A percentile compares a stretch with the other conserved stretches of the same genome.
Conservation (phyloP, 2,329 filamentous ascomycete species). For the Rutstroemia sp. region DNA sequence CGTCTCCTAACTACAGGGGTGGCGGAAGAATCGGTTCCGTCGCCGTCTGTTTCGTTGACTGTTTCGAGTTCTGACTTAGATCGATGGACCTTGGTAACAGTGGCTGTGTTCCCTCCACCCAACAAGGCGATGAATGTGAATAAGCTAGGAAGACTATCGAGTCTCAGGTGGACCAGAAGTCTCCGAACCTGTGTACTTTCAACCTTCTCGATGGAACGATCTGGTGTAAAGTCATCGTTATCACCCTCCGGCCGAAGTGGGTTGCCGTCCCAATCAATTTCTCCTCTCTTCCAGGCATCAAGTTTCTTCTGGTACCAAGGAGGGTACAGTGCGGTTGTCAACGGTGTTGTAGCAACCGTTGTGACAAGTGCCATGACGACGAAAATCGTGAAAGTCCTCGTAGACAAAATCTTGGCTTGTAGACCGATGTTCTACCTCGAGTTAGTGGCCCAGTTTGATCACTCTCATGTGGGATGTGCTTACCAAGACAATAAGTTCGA, state of each 20-base stretch:
- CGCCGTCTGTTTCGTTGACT: conserved; percentile 19
- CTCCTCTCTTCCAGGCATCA: conserved; percentile 68
- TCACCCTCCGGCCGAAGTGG: conserved; percentile 31
- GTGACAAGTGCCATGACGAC: conserved; percentile 89
- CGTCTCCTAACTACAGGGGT: conserved; percentile 16
- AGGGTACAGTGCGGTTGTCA: conserved; percentile 69
- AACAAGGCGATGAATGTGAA: conserved; percentile 78
- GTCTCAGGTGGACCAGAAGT: conserved; percentile 71
- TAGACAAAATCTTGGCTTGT: conserved; percentile 73
- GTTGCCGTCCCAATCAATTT: conserved; percentile 81
- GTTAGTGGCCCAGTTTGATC: background rate
- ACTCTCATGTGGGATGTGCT: conserved; percentile 28
- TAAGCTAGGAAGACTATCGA: conserved; percentile 76
- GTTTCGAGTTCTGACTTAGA: conserved; percentile 27
- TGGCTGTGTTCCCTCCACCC: conserved; percentile 41
- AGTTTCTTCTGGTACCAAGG: conserved; percentile 69
- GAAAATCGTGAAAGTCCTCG: conserved; percentile 83
- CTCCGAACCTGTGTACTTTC: conserved; percentile 47
- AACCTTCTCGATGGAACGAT: conserved; percentile 39
- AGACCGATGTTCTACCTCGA: conserved; percentile 62
- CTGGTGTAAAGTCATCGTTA: conserved; percentile 31
- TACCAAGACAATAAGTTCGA: conserved; percentile 90
- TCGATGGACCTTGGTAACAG: conserved; percentile 29
- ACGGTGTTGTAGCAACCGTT: conserved; percentile 74
- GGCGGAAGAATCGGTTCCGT: conserved; percentile 19